Evolutionary conservation across 2,329 filamentous ascomycete genomes (phyloP).

Genomic region (Sporothrix inflata): DNA sequence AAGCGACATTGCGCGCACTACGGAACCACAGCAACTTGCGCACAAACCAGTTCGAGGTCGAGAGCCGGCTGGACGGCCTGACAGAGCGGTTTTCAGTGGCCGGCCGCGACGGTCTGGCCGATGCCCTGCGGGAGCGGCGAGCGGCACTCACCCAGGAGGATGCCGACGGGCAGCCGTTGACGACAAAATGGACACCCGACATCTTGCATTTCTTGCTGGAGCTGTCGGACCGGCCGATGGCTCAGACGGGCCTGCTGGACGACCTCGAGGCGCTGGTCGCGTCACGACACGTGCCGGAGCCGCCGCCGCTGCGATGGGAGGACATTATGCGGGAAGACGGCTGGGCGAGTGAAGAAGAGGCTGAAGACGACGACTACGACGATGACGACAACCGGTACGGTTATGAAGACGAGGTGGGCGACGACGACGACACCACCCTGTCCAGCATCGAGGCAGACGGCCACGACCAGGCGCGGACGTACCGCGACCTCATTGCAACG

Average conservation of each 20-base stretch:
- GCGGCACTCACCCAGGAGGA: conserved; percentile 35
- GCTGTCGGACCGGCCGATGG: conserved; percentile 77
- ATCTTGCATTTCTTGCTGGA: conserved; percentile 76
- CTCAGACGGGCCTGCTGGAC: conserved; percentile 64
- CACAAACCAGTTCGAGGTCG: conserved; percentile 76
- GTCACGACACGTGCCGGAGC: conserved; percentile 47
- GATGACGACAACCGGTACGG: conserved; percentile 58
- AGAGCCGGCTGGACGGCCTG: conserved; percentile 67
- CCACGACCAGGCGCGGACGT: conserved; percentile 26
- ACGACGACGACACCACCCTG: conserved; percentile 60
- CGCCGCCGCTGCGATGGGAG: conserved; percentile 69
- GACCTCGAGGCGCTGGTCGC: conserved; percentile 61
- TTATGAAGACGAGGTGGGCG: conserved; percentile 63
- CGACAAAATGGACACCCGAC: conserved; percentile 74
- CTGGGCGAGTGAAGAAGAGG: conserved; percentile 64
- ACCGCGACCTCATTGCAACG: conserved; percentile 39
- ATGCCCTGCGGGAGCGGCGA: conserved; percentile 59
- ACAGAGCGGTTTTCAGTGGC: conserved; percentile 86
- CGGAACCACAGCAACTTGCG: conserved; percentile 62
- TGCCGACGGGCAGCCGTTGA: background rate
- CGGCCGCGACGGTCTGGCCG: conserved; percentile 77
- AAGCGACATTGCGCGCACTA: conserved; percentile 55
- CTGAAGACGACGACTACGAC: conserved; percentile 57
- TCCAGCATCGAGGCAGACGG: conserved; percentile 40
- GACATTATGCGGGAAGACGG: conserved; percentile 78